These are phyloP conservation scores for Leccinum truebloodii DNA, from an alignment of 768 basidiomycete genomes.

Conservation along the genomic window DNA sequence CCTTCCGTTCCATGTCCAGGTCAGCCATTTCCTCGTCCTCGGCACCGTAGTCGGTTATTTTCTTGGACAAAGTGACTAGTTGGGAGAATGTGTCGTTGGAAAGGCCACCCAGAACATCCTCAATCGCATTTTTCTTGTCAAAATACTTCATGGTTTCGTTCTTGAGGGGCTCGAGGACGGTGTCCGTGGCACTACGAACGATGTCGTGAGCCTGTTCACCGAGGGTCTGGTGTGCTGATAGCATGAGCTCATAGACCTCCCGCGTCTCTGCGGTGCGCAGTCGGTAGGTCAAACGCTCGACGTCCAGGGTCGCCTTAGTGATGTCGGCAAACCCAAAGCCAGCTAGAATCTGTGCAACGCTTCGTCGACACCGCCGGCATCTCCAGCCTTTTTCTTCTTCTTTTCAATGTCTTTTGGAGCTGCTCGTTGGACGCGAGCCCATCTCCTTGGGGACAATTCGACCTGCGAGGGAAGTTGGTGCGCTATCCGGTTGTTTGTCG, in stretches of 20 bases:
- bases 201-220: slow-evolving; percentile 97
- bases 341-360: slow-evolving; percentile 54
- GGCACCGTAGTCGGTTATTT: slow-evolving; percentile 93
- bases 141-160: slow-evolving; percentile 90
- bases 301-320: slow-evolving; percentile 89
- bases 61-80: slow-evolving; percentile 83
- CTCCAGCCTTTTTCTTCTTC: slow-evolving; percentile 86
- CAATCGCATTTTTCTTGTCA: slow-evolving; percentile 94
- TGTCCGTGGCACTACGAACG: slow-evolving; percentile 95
- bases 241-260: slow-evolving; percentile 90
- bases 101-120: slow-evolving; percentile 66
- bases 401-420: slow-evolving; percentile 88
- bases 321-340: slow-evolving; percentile 86
- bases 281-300: slow-evolving; percentile 90
- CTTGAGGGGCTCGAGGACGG: slow-evolving; percentile 85
- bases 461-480: slow-evolving; percentile 89
- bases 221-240: slow-evolving; percentile 74
- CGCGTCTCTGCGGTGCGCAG: slow-evolving; percentile 93
- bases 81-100: slow-evolving; percentile 78
- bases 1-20: slow-evolving; percentile 77
- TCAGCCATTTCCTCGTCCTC: slow-evolving; percentile 82
- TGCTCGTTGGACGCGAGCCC: slow-evolving; percentile 88
- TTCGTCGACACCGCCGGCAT: slow-evolving; percentile 47
- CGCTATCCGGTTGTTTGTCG: slow-evolving; percentile 96
- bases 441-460: slow-evolving; percentile 86